Evolutionary conservation across 768 basidiomycete species (phyloP).

Genomic region (Leccinum uliginosum): DNA sequence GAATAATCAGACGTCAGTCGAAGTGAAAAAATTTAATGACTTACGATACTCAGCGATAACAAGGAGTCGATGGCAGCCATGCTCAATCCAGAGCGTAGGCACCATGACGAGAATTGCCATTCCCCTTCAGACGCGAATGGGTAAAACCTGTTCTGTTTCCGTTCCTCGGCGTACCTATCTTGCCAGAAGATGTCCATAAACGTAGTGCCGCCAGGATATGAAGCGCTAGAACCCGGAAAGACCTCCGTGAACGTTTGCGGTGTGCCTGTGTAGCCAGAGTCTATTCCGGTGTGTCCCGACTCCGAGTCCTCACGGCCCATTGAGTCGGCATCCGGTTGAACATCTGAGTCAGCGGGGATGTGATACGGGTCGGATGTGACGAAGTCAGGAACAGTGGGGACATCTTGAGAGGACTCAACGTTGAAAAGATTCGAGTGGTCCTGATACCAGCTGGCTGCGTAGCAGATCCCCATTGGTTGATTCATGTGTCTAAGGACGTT

Average conservation of each 20-base stretch:
- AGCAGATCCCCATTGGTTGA: background rate
- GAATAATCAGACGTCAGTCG: background rate
- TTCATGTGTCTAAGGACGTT: background rate
- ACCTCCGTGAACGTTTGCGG: background rate
- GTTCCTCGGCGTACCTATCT: background rate
- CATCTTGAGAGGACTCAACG: background rate
- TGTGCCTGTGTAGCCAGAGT: background rate
- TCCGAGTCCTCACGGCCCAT: background rate
- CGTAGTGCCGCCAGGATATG: background rate
- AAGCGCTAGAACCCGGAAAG: background rate
- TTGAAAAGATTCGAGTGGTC: background rate
- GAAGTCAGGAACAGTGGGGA: background rate
- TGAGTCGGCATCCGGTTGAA: background rate
- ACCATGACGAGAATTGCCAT: background rate
- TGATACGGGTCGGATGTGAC: background rate
- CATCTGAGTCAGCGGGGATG: background rate
- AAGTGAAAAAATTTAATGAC: background rate
- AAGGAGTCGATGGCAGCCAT: background rate
- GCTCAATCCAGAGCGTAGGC: background rate
- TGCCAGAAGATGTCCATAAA: background rate
- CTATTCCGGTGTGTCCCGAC: background rate
- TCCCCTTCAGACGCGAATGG: background rate
- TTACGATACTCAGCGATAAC: background rate
- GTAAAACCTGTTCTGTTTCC: background rate
- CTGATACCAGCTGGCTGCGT: background rate